Percentiles rank a stretch among this genome's conserved stretches.
Evolutionary conservation across 192 early-diverging fungal species (phyloP).

Genomic region (Backusella parvicylindrica): DNA sequence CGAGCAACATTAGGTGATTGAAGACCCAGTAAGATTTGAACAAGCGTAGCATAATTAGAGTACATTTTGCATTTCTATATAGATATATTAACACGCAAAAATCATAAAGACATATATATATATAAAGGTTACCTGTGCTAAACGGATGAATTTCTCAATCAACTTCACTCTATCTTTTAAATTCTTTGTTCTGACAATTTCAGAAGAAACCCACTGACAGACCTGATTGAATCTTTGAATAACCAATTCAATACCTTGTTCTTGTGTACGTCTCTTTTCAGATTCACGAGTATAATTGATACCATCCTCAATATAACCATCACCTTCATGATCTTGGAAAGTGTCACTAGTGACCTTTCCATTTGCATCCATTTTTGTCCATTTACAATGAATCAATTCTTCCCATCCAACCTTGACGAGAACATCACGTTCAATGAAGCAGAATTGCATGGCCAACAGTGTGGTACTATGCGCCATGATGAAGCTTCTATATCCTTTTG

Average conservation of each 20-base stretch:
- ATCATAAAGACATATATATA: neutral
- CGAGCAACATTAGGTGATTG: constrained; percentile 53
- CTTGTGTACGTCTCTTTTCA: constrained; percentile 3
- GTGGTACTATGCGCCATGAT: constrained; percentile 46
- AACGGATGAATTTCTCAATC: constrained; percentile 61
- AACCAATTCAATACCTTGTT: constrained; percentile 28
- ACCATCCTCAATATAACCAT: neutral
- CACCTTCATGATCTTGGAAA: neutral
- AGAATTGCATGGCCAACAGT: constrained; percentile 53
- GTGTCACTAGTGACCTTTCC: neutral
- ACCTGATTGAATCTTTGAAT: constrained; percentile 40
- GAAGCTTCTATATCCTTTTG: neutral
- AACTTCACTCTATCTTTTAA: constrained; percentile 47
- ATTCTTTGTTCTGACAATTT: constrained; percentile 45
- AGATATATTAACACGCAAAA: neutral
- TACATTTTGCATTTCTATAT: constrained; percentile 53
- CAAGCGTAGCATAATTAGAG: constrained; percentile 61
- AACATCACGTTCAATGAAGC: constrained; percentile 51
- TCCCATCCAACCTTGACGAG: constrained; percentile 52
- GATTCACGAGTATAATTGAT: constrained; percentile 16
- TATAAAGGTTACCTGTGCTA: constrained; percentile 44
- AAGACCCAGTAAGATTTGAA: constrained; percentile 57
- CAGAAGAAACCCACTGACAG: constrained; percentile 56
- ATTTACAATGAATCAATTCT: constrained; percentile 49
- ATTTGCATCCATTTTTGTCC: constrained; percentile 45